phyloP scores from a whole-genome alignment of 164 flowering plant genomes.

The grape (Vitis vinifera) region DNA sequence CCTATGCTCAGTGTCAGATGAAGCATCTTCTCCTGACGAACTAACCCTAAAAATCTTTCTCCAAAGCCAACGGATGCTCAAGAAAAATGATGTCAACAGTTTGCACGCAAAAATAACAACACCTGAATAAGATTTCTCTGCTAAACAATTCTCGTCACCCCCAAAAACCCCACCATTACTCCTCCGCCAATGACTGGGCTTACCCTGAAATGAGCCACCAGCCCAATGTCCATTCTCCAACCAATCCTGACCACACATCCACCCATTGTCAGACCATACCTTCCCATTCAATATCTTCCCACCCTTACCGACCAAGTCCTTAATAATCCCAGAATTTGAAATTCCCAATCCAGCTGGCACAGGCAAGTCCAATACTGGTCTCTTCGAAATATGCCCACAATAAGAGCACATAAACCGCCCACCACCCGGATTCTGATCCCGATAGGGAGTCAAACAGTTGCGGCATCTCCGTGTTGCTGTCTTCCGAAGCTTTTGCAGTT shows the following conservation, averaged over 20 bases:
- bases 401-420: conserved; percentile 94
- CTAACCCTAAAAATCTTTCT: conserved; percentile 72
- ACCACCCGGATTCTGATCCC: conserved; percentile 94
- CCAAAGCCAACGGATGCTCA: conserved; percentile 74
- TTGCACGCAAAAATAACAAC: conserved; percentile 48
- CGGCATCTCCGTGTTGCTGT: conserved; percentile 85
- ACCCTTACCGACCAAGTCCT: conserved; percentile 72
- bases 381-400: conserved; percentile 91
- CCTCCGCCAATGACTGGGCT: conserved; percentile 49
- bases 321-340: conserved; percentile 58
- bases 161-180: conserved; percentile 46
- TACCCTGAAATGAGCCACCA: conserved; percentile 48
- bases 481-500: conserved; percentile 83
- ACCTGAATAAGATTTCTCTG: conserved; percentile 67
- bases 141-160: conserved; percentile 56
- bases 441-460: conserved; percentile 79
- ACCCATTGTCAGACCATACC: conserved; percentile 75
- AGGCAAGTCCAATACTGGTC: conserved; percentile 89
- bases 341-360: conserved; percentile 55
- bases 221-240: conserved; percentile 70
- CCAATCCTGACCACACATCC: conserved; percentile 79
- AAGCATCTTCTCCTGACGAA: conserved; percentile 46
- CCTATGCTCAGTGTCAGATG: conserved; percentile 52
- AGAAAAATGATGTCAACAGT: conserved; percentile 52
- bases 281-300: conserved; percentile 78